These are phyloP conservation scores for Phytopythium cucurbitacearum DNA, from an alignment of 352 stramenopile species.

Conservation along the genomic window DNA sequence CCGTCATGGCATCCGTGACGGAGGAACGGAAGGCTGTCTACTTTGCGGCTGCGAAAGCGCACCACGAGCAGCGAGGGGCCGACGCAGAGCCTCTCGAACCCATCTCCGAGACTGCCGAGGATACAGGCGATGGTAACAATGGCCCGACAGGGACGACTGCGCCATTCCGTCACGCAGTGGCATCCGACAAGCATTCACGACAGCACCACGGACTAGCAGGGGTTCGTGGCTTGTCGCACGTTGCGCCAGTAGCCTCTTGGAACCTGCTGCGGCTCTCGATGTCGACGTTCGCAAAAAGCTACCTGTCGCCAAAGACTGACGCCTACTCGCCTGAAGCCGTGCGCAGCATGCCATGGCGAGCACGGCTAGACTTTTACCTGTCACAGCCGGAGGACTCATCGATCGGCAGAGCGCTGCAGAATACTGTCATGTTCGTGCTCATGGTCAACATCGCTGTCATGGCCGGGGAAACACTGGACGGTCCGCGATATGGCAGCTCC, in stretches of 20 bases:
- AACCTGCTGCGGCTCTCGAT: constrained; percentile 1
- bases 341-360: constrained; percentile 22
- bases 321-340: constrained; percentile 14
- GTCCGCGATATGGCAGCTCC: constrained; percentile 33
- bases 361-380: constrained; percentile 34
- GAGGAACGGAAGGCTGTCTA: constrained; percentile 13
- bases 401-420: constrained; percentile 33
- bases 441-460: constrained; percentile 38
- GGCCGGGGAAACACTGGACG: constrained; percentile 44
- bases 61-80: neutral
- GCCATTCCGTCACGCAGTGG: too few relatives aligned
- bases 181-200: too few relatives aligned
- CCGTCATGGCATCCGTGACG: constrained; percentile 8
- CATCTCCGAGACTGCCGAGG: constrained; percentile 1
- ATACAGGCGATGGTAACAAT: neutral
- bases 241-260: neutral
- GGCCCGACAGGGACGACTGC: neutral
- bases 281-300: neutral
- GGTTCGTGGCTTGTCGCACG: neutral
- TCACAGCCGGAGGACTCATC: constrained; percentile 33
- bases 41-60: neutral
- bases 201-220: neutral
- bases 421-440: constrained; percentile 25
- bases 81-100: neutral
- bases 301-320: neutral